phyloP scores from a whole-genome alignment of 208 protist genomes.

The Wallacemonas sp. region DNA sequence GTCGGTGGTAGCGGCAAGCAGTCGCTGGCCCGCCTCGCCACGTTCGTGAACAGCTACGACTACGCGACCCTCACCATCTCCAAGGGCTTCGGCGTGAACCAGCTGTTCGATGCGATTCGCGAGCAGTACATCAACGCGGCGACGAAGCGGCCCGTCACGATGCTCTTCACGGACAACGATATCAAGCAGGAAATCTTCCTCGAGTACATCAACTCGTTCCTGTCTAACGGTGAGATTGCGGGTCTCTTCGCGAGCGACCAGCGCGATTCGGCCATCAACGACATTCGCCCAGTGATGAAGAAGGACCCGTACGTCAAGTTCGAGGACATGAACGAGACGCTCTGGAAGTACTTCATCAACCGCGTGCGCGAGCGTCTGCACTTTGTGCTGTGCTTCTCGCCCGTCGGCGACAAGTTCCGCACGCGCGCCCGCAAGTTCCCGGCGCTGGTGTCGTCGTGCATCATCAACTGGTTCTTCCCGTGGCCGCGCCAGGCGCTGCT shows the following conservation, averaged over 20 bases:
- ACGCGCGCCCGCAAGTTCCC: slow-evolving; percentile 97
- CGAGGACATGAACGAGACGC: slow-evolving; percentile 95
- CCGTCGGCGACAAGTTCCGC: slow-evolving; percentile 97
- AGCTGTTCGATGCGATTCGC: slow-evolving; percentile 93
- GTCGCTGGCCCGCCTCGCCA: slow-evolving; percentile 89
- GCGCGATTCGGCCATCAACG: slow-evolving; percentile 95
- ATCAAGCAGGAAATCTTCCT: slow-evolving; percentile 98
- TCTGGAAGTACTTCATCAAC: slow-evolving; percentile 98
- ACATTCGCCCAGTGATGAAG: slow-evolving; percentile 95
- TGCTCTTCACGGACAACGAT: slow-evolving; percentile 98
- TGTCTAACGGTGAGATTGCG: slow-evolving; percentile 96
- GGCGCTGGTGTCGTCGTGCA: slow-evolving; percentile 95
- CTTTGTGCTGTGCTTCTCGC: slow-evolving; percentile 98
- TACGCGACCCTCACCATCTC: slow-evolving; percentile 92
- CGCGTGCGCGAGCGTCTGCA: slow-evolving; percentile 96
- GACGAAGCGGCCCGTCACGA: slow-evolving; percentile 88
- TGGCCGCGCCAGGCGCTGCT: slow-evolving; percentile 96
- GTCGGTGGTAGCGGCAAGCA: slow-evolving; percentile 94
- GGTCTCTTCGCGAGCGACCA: slow-evolving; percentile 98
- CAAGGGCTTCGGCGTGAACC: slow-evolving; percentile 94
- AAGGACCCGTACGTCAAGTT: slow-evolving; percentile 93
- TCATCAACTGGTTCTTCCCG: slow-evolving; percentile 99
- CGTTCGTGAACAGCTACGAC: slow-evolving; percentile 87
- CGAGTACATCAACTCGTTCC: slow-evolving; percentile 98
- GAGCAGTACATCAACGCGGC: slow-evolving; percentile 90